A percentile compares a stretch with the other conserved stretches of the same genome.
phyloP scores from a whole-genome alignment of 2,329 filamentous ascomycete genomes.

The Sphaerulina musiva region DNA sequence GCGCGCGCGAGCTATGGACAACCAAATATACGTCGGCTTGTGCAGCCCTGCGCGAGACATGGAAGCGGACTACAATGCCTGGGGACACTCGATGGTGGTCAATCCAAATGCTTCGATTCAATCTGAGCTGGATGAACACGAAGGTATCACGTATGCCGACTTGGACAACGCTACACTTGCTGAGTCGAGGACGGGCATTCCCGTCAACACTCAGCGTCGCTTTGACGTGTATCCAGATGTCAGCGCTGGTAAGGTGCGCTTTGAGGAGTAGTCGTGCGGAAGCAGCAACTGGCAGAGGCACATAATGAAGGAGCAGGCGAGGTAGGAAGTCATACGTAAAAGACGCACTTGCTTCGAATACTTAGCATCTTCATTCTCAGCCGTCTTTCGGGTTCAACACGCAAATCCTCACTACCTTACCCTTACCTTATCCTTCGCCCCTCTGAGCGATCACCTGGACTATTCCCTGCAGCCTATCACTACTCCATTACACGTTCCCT shows the following conservation, averaged over 20 bases:
- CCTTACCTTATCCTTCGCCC: too few relatives aligned
- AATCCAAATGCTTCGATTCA: constrained; percentile 84
- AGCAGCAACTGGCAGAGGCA: not conserved
- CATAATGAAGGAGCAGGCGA: not conserved
- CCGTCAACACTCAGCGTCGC: constrained; percentile 72
- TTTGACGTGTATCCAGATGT: constrained; percentile 97
- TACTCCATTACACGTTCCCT: not conserved
- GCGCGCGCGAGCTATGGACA: constrained; percentile 79
- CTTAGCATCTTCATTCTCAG: not conserved
- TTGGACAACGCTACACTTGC: constrained; percentile 62
- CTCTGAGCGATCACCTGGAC: too few relatives aligned
- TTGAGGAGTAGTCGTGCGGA: constrained; percentile 25
- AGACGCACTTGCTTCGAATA: not conserved
- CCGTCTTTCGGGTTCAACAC: too few relatives aligned
- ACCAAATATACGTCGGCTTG: constrained; percentile 87
- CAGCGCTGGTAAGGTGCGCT: constrained; percentile 49
- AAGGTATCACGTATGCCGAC: constrained; percentile 69
- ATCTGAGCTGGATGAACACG: constrained; percentile 67
- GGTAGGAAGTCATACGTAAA: not conserved
- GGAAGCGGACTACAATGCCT: constrained; percentile 74
- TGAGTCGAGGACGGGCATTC: constrained; percentile 74
- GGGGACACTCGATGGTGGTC: constrained; percentile 81
- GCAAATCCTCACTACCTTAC: too few relatives aligned
- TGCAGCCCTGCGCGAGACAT: constrained; percentile 85
- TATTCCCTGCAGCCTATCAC: not conserved